Base-by-base conservation (phyloP, 805 yeast species). In the Kodamaea neixiangensis region DNA sequence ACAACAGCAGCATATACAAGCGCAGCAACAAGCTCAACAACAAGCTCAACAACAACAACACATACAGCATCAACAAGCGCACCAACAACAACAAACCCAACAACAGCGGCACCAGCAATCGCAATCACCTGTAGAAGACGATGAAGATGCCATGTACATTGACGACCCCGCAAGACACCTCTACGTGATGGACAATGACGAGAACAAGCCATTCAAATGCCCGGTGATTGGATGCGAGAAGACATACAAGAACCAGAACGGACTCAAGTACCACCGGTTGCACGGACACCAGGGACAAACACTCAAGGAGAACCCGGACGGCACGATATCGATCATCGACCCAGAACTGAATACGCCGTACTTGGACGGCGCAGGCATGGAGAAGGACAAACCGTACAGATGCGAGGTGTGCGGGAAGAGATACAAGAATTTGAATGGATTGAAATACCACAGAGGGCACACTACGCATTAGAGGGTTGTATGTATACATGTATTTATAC, bases 391-490 rank as follows among this genome's bases (percentile, higher is more conserved):
- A 74, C 99, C 99, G 35, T 94, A 93, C 69, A 81, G 97, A 64
- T 94, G 99, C 72, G 98, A 94, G 72, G 97, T 93, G 40, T 94
- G 99, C 73, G 98, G 98, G 52, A 94, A 93, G 72, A 77, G 99
- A 51, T 94, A 94, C 75, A 94, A 94, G 78, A 94, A 94, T 65
- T 76, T 94, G 63, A 94, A 94, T 68, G 99, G 99, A 21, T 78
- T 94, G 69, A 94, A 94, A 71, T 94, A 94, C 69, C 99, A 94
- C 70, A 82, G 97, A 61, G 98, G 97, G 18, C 99, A 94, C 71
- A 85, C 97, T n/a, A 93, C 98, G 40, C 98, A 93, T 75, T 92
- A 68, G 60, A 38, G 35, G 14, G 15, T 34, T 29, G 47, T 18
- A 44, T 44, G 21, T 20, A 37, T 34, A 25, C 44, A 29, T 44